These are phyloP conservation scores for Hanseniaspora vineae DNA, from an alignment of 805 yeast species.

Conservation along the genomic window DNA sequence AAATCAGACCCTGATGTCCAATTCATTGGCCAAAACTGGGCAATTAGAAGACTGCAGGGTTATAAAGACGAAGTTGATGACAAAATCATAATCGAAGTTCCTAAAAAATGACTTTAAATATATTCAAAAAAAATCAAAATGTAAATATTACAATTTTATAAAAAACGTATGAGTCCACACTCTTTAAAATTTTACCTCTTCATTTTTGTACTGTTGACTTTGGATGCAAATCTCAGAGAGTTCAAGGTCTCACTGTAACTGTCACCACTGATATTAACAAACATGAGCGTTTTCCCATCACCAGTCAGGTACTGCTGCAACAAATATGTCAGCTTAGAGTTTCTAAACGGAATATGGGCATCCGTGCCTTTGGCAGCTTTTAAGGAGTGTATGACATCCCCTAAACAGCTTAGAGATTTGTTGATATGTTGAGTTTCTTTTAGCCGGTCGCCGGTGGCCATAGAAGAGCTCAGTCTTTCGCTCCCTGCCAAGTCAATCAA, in stretches of 20 bases:
- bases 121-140: background rate
- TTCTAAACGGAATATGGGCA: constrained; percentile 80
- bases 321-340: constrained; percentile 80
- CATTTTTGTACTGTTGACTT: constrained; percentile 48
- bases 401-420: constrained; percentile 73
- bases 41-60: constrained; percentile 55
- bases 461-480: constrained; percentile 66
- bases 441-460: constrained; percentile 66
- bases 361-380: constrained; percentile 46
- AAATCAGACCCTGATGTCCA: constrained; percentile 51
- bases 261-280: constrained; percentile 54
- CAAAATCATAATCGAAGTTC: too few relatives aligned
- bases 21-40: constrained; percentile 77
- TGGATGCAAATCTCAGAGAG: constrained; percentile 80
- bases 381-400: constrained; percentile 75
- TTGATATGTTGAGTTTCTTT: constrained; percentile 84
- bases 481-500: constrained; percentile 91
- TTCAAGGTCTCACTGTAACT: constrained; percentile 70
- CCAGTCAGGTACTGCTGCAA: constrained; percentile 78
- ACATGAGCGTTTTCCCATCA: constrained; percentile 80
- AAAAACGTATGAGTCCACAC: background rate
- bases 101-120: background rate
- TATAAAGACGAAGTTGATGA: constrained; percentile 17
- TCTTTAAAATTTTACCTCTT: constrained; percentile 5
- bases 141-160: background rate